Evolutionary conservation across 2,329 filamentous ascomycete genomes (phyloP), one percentile per base, ranked within the genome.

Genomic region (Beauveria pseudobassiana): DNA sequence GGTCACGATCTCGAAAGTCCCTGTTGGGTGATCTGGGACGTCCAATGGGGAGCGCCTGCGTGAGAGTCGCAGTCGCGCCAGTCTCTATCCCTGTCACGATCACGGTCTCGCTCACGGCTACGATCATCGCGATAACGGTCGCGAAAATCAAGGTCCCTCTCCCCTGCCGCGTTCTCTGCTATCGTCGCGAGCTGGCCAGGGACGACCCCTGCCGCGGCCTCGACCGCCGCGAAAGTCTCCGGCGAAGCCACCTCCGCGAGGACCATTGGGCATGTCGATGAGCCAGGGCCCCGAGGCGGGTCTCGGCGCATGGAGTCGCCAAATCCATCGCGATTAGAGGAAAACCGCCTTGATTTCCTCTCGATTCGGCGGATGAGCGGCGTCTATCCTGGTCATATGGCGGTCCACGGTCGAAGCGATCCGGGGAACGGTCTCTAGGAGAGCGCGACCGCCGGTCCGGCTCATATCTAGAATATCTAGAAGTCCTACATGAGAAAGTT

Each of bases 241-340:
- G 3, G 78, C 77, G 69, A 87, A 90, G 9, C 84, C 85, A 62
- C 86, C 34, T 38, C 34, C 82, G 49, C 89, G 82, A 16, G 86
- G 87, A 34, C 86, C 86, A 65, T 82, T 84, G n/a, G 85, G 82
- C 34, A 84, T 76, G 64, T 93, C 90, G 63, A 89, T 82, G 62
- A 92, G 89, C 90, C 73, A 12, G 92, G 91, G 0, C 90, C 92
- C 61, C 91, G 83, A 3, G 92, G 92, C 2, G 90, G 87, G 65
- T 96, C 90, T 66, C 88, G 82, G 34, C 78, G 72, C 71, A 81
- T 65, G 67, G 80, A 71, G 67, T 86, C 83, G 60, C 81, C 79
- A 64, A 86, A 86, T 14, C 69, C 72, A 66, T 87, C 84, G 66
- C 86, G 80, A 67, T 81, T 82, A 1, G 81, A 74, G 66, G 82